Percentiles rank a stretch among this genome's conserved stretches.
These are phyloP conservation scores for Colletotrichum neosansevieriae DNA, from an alignment of 2,329 filamentous ascomycete species.

Conservation along the genomic window DNA sequence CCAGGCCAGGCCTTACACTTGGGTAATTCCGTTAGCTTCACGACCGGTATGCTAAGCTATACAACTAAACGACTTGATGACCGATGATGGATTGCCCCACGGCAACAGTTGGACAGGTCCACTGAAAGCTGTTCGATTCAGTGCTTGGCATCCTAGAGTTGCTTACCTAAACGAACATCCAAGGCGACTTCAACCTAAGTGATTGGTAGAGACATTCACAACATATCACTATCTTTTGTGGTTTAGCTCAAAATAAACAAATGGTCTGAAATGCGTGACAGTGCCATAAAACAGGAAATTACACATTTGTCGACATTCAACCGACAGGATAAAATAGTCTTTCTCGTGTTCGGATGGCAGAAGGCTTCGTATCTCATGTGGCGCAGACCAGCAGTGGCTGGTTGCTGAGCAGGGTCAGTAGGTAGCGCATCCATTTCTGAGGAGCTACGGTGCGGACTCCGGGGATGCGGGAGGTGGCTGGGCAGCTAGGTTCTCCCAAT, in stretches of 20 bases:
- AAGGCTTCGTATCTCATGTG: constrained; percentile 1
- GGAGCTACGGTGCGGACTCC: background rate
- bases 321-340: too few relatives aligned
- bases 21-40: too few relatives aligned
- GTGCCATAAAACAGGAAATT: background rate
- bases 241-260: background rate
- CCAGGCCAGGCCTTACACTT: too few relatives aligned
- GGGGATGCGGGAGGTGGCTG: background rate
- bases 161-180: constrained; percentile 3
- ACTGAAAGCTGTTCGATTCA: constrained; percentile 8
- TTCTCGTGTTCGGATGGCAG: background rate
- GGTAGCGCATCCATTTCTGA: too few relatives aligned
- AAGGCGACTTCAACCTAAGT: background rate
- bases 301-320: background rate
- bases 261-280: background rate
- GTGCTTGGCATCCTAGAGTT: background rate
- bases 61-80: too few relatives aligned
- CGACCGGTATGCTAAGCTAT: too few relatives aligned
- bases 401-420: background rate
- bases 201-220: background rate
- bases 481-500: constrained; percentile 12
- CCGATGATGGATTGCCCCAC: background rate
- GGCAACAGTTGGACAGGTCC: background rate
- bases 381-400: constrained; percentile 20
- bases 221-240: background rate